A percentile compares a stretch with the other conserved stretches of the same genome.
phyloP scores from a whole-genome alignment of 2,329 filamentous ascomycete species.

The Pseudogymnoascus sp. region DNA sequence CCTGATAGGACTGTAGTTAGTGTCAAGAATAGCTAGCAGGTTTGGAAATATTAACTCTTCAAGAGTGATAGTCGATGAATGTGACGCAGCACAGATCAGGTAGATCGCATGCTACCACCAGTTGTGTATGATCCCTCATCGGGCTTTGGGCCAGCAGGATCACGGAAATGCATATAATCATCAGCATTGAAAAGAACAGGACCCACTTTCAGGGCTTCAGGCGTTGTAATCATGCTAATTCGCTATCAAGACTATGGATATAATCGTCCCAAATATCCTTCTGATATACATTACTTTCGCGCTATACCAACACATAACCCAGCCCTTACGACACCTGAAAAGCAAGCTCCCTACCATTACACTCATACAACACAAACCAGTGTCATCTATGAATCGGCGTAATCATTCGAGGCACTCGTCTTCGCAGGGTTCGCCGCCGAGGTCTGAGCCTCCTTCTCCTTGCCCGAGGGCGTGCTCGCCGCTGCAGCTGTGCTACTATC shows the following conservation, averaged over 20 bases:
- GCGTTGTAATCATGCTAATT: slow-evolving; percentile 8
- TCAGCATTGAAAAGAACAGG: neutral
- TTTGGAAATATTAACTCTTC: neutral
- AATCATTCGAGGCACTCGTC: neutral
- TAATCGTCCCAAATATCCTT: neutral
- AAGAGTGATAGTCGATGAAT: no score
- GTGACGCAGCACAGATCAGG: no score
- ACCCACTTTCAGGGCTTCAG: neutral
- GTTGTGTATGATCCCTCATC: neutral
- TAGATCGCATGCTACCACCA: neutral
- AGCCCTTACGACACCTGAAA: neutral
- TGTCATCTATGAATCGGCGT: neutral
- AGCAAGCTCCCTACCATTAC: neutral
- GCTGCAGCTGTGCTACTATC: neutral
- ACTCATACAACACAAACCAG: neutral
- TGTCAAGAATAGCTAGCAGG: neutral
- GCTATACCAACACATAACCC: neutral
- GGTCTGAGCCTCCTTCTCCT: neutral
- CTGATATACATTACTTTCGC: neutral
- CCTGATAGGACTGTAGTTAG: neutral
- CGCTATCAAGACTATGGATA: slow-evolving; percentile 2
- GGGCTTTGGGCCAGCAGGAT: neutral
- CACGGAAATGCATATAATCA: neutral
- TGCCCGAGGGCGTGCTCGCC: neutral
- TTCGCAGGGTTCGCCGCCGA: neutral